Evolutionary conservation across 371 early-diverging fungal genomes (phyloP), one percentile per base, ranked within the genome.

Genomic region (Mucor saturninus): DNA sequence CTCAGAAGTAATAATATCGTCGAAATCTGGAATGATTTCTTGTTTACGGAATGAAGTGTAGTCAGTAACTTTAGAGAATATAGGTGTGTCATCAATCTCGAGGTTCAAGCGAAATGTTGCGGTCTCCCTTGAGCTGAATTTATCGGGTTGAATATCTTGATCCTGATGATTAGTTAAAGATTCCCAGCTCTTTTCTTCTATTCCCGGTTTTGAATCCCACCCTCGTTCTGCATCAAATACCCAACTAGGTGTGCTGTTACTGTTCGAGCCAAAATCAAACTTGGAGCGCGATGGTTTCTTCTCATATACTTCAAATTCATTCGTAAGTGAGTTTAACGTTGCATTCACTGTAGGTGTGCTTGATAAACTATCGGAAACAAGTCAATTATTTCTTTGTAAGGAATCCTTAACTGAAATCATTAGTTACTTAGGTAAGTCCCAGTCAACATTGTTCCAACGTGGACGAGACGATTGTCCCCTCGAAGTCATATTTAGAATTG

Each of bases 391-490:
- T 31, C 39, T 39, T n/a, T 13, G 10, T 13, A 14, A 43, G 14
- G 14, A 15, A 10, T 43, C 0, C n/a, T 14, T n/a, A 15, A n/a
- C 15, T 45, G 5, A n/a, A n/a, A 15, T 14, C 15, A n/a, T 45
- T 37, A 9, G 35, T 65, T 51, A 66, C 61, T 53, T 38, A 7
- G 58, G 29, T 10, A 61, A 54, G 14, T 61, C 67, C 67, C 67
- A 66, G 11, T 57, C 32, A 26, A 56, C 14, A n/a, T 56, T 57
- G 7, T 53, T 45, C 56, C 61, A 53, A 29, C 39, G 56, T 11
- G 40, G 21, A 48, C 62, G 56, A 15, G 56, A 56, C 7, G 35
- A 89, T 93, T 81, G 81, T 94, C 21, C 21, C 21, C 46, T 4
- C 15, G 46, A 46, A 21, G 5, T 21, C 46, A 46, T 46, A 46